Conservation (phyloP, 768 basidiomycete genomes). For the Boletus huronensis region DNA sequence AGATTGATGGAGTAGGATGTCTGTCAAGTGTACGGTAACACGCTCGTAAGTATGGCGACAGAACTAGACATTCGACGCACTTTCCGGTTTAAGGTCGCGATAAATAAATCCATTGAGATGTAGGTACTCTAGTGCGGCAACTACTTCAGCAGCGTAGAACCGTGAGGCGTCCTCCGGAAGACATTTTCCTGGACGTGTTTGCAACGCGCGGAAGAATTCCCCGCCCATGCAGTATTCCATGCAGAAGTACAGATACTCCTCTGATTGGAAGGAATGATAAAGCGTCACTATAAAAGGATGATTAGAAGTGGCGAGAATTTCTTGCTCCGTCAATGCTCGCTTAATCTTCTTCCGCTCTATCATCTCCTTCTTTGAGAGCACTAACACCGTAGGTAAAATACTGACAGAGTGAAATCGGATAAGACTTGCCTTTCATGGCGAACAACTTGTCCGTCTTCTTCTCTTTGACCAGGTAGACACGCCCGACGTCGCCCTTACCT, state of each 20-base stretch:
- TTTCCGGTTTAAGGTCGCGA: slow-evolving; percentile 98
- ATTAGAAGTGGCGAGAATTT: slow-evolving; percentile 97
- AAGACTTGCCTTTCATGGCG: slow-evolving; percentile 93
- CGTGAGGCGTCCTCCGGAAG: slow-evolving; percentile 91
- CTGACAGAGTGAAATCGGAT: slow-evolving; percentile 1
- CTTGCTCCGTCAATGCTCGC: slow-evolving; percentile 96
- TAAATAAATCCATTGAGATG: slow-evolving; percentile 99
- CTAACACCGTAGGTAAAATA: slow-evolving; percentile 44
- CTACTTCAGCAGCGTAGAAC: slow-evolving; percentile 98
- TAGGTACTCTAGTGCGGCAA: slow-evolving; percentile 95
- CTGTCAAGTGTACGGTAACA: slow-evolving; percentile 39
- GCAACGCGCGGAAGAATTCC: slow-evolving; percentile 97
- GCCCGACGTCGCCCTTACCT: slow-evolving; percentile 98
- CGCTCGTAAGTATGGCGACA: slow-evolving; percentile 4
- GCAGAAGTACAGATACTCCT: slow-evolving; percentile 97
- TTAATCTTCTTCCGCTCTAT: slow-evolving; percentile 99
- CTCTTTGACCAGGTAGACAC: slow-evolving; percentile 96
- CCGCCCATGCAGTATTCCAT: slow-evolving; percentile 99
- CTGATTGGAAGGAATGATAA: slow-evolving; percentile 98
- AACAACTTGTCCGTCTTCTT: slow-evolving; percentile 96
- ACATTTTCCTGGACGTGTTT: slow-evolving; percentile 95
- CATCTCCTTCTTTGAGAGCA: slow-evolving; percentile 99
- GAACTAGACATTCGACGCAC: slow-evolving; percentile 49
- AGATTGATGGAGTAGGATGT: slow-evolving; percentile 95
- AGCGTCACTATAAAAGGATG: slow-evolving; percentile 99